Base-by-base conservation (phyloP, 106 monocot genomes). In the Dioscorea alata region DNA sequence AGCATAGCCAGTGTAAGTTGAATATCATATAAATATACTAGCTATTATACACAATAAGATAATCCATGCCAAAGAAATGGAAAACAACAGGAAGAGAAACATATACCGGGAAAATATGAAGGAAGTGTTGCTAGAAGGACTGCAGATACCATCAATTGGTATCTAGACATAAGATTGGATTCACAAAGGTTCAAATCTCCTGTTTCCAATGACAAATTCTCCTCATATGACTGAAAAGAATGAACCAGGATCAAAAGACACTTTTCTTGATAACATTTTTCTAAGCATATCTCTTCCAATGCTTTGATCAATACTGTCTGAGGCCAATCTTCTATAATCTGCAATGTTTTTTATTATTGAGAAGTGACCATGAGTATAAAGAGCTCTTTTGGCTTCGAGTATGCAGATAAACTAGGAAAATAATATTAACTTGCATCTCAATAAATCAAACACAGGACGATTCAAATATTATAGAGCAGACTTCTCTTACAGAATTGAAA, bases 51-150 rank as follows among this genome's bases (percentile, higher is more conserved):
- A 42, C 42, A 42, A 28, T 22, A 31, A 20, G 28, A 49, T 4
- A 32, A 23, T 28, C 28, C 21, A 21, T 34, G 56, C n/a, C 21
- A 59, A 14, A 24, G 17, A 69, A 16, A 57, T 23, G 24, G 48
- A 32, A n/a, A 31, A 20, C 42, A 42, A 10, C 42, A 19, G 17
- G 42, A 42, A 12, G 23, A 68, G 34, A 67, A 60, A 28, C 21
- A 65, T 65, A 23, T 33, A 91, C 95, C 88, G 60, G 81, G 66
- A 65, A 95, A 95, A 61, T 75, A 81, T 35, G 23, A 64, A 78
- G 95, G 91, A 59, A 95, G 75, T 42, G 88, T 91, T 74, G 88
- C 73, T 33, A 91, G 80, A 83, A 95, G 88, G 73, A 91, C 73
- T 62, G 95, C 86, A 71, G 91, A 88, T 20, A 84, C 91, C 85